Evolutionary conservation across 176 grass and related monocot genomes (phyloP).

Genomic region (Avena eriantha): DNA sequence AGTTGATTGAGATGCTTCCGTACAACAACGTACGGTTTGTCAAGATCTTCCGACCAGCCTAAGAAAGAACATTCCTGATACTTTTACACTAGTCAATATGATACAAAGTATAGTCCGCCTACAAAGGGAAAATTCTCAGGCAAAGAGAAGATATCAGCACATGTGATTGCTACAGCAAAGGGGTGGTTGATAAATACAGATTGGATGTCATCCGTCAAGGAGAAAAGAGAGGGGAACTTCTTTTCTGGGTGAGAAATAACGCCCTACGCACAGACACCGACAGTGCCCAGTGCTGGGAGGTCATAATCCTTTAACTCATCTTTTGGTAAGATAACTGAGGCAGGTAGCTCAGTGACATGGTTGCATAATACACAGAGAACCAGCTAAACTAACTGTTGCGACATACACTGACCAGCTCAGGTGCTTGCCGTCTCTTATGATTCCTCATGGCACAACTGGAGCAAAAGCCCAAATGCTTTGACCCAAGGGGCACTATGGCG

Average conservation of each 20-base stretch:
- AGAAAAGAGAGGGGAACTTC: constrained; percentile 23
- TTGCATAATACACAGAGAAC: constrained; percentile 50
- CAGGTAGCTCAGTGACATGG: constrained; percentile 30
- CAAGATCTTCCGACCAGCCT: neutral
- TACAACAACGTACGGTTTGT: constrained; percentile 6
- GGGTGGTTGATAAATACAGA: constrained; percentile 37
- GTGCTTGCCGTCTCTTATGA: constrained; percentile 37
- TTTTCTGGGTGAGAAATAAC: constrained; percentile 42
- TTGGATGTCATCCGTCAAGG: constrained; percentile 23
- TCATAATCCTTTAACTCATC: constrained; percentile 44
- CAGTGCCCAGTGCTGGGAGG: neutral
- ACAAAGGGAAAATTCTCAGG: constrained; percentile 33
- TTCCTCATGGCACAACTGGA: constrained; percentile 32
- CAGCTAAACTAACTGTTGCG: constrained; percentile 46
- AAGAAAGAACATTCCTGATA: constrained; percentile 27
- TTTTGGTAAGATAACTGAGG: constrained; percentile 36
- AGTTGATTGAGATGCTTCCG: neutral
- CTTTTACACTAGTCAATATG: constrained; percentile 37
- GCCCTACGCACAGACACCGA: neutral
- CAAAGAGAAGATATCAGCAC: constrained; percentile 37
- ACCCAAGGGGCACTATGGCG: constrained; percentile 15
- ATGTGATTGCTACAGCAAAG: constrained; percentile 14
- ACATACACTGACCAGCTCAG: constrained; percentile 43
- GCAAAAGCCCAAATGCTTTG: constrained; percentile 30
- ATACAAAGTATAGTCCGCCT: constrained; percentile 31